Conservation (phyloP, 2,329 filamentous ascomycete species). For the Helotiales sp. region DNA sequence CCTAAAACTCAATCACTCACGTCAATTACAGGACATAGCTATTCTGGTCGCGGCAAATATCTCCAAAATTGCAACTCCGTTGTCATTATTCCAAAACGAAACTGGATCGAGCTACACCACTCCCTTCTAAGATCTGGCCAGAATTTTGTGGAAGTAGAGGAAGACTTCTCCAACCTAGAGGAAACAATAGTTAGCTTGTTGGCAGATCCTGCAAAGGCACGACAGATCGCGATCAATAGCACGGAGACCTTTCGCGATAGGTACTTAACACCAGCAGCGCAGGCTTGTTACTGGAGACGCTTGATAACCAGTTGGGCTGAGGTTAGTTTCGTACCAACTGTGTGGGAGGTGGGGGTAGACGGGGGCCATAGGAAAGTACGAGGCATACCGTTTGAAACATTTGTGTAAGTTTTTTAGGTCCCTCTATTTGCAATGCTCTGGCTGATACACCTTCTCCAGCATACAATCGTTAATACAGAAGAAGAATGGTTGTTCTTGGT, state of each 20-base stretch:
- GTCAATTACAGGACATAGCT: not conserved
- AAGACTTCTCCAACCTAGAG: constrained; percentile 49
- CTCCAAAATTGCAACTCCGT: constrained; percentile 22
- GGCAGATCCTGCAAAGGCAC: constrained; percentile 49
- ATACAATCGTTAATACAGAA: not conserved
- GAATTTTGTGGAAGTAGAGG: constrained; percentile 54
- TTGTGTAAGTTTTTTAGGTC: not conserved
- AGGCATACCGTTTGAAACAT: constrained; percentile 17
- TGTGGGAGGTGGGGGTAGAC: not conserved
- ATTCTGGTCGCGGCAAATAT: constrained; percentile 15
- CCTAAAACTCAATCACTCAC: not conserved
- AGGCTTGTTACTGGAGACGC: constrained; percentile 59
- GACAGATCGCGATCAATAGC: constrained; percentile 49
- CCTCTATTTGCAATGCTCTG: not conserved
- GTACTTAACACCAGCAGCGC: constrained; percentile 58
- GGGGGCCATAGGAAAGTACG: not conserved
- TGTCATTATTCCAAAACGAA: constrained; percentile 19
- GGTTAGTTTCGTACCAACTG: constrained; percentile 11
- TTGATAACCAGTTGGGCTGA: constrained; percentile 28
- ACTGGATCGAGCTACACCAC: constrained; percentile 12
- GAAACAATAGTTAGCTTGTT: constrained; percentile 48
- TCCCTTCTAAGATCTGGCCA: constrained; percentile 45
- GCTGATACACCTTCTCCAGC: not conserved
- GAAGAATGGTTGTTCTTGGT: not conserved
- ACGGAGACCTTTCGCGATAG: constrained; percentile 47